Evolutionary conservation across 1,139 yeast genomes (phyloP), one percentile per base, ranked within the genome.

Genomic region (Suhomyces yuchorum): DNA sequence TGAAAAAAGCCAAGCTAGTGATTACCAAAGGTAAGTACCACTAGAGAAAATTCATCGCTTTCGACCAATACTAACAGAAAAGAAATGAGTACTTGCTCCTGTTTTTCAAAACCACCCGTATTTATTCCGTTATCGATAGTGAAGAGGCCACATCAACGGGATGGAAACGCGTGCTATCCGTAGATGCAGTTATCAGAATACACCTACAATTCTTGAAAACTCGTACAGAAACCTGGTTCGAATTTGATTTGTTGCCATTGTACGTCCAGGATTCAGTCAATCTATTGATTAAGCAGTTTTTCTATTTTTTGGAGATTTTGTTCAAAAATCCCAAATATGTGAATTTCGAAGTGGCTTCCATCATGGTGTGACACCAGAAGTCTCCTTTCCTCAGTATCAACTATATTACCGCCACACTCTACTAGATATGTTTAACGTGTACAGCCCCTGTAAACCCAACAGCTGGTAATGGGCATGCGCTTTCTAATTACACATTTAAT

Each of bases 161-260:
- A 9, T 30, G 34, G 34, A 6, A 22, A 7, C 11, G 20, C 5
- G 14, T 49, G 18, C 40, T 43, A 3, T n/a, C 28, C 3, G 19
- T 14, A 12, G 42, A 39, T 30, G 17, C 28, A 11, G 19, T 39
- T 12, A 17, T 49, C 7, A 48, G 52, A 23, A 26, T 12, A 17
- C 50, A 49, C n/a, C 38, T 49, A 32, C 42, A 37, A 3, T 40
- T 39, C 28, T 40, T 49, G 23, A 46, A 38, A 20, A 40, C 30
- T 11, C 26, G 37, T 35, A 26, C 37, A 11, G 19, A 39, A 6
- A 36, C 42, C 12, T 15, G 23, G 37, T 6, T 18, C 6, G 19
- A 26, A 12, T 3, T 17, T 17, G 14, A 32, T 9, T 17, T n/a
- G 3, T 40, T 43, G 42, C 46, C 43, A 2, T 9, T 40, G 4